Evolutionary conservation across 495 filamentous ascomycete species (phyloP).

Genomic region (Annulohypoxylon nitens): DNA sequence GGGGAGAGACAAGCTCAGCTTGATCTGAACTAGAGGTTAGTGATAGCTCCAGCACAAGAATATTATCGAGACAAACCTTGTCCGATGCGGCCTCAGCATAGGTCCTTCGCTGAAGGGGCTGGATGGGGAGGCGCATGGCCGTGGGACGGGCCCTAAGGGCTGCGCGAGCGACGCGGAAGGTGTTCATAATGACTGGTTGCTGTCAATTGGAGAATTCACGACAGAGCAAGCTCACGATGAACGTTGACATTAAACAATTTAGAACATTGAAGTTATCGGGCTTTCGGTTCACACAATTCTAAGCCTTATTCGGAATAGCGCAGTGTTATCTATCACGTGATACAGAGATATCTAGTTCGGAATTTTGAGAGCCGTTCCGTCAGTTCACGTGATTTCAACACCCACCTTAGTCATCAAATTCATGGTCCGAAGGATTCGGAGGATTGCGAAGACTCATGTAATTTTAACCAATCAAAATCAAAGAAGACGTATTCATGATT

Average conservation of each 20-base stretch:
- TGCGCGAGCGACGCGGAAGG: slow-evolving; percentile 87
- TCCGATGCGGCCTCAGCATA: slow-evolving; percentile 96
- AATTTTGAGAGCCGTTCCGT: background rate
- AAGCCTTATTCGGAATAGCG: slow-evolving; percentile 38
- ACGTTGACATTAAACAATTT: slow-evolving; percentile 56
- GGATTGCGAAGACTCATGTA: background rate
- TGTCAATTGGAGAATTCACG: slow-evolving; percentile 62
- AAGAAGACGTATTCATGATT: background rate
- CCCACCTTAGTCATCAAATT: slow-evolving; percentile 34
- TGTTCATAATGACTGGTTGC: slow-evolving; percentile 80
- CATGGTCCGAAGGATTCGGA: slow-evolving; percentile 8
- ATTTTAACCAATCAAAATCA: background rate
- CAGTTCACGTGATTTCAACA: slow-evolving; percentile 21
- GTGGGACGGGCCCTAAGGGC: slow-evolving; percentile 83
- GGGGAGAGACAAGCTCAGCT: slow-evolving; percentile 95
- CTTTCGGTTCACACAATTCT: slow-evolving; percentile 50
- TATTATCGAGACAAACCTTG: slow-evolving; percentile 61
- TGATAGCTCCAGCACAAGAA: background rate
- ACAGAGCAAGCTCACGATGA: slow-evolving; percentile 52
- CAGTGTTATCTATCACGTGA: slow-evolving; percentile 35
- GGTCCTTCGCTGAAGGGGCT: slow-evolving; percentile 83
- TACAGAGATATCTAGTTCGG: background rate
- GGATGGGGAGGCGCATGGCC: slow-evolving; percentile 74
- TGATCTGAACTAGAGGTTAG: slow-evolving; percentile 76
- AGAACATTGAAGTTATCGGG: slow-evolving; percentile 53